phyloP scores from a whole-genome alignment of 179 eudicot genomes.

The Beta corolliflora region DNA sequence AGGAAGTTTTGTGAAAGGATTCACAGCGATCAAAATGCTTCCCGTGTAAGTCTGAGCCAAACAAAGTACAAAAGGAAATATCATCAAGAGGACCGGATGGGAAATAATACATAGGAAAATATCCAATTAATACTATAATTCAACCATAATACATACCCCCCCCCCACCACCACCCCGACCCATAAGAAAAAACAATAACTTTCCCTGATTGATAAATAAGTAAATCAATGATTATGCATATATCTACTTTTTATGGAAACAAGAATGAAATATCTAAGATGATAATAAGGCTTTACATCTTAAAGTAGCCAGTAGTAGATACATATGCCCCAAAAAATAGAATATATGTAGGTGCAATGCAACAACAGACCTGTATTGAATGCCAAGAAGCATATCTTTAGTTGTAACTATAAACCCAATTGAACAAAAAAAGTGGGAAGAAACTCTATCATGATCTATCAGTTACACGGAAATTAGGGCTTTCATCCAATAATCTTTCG shows the following conservation, averaged over 20 bases:
- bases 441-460: not conserved
- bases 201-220: not conserved
- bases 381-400: not conserved
- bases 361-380: not conserved
- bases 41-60: conserved; percentile 90
- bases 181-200: not conserved
- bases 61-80: not conserved
- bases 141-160: not conserved
- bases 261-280: not conserved
- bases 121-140: not conserved
- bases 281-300: not conserved
- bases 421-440: not conserved
- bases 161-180: not conserved
- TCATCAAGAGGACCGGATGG: conserved; percentile 9
- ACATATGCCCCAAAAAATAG: not conserved
- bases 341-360: not conserved
- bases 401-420: not conserved
- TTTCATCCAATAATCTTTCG: not conserved
- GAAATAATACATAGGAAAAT: not conserved
- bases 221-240: not conserved
- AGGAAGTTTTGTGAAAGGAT: conserved; percentile 96
- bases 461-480: not conserved
- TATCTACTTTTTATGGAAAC: not conserved
- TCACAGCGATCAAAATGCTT: conserved; percentile 96
- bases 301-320: not conserved